Evolutionary conservation across 371 early-diverging fungal genomes (phyloP).

Genomic region (Mucor velutinosus): DNA sequence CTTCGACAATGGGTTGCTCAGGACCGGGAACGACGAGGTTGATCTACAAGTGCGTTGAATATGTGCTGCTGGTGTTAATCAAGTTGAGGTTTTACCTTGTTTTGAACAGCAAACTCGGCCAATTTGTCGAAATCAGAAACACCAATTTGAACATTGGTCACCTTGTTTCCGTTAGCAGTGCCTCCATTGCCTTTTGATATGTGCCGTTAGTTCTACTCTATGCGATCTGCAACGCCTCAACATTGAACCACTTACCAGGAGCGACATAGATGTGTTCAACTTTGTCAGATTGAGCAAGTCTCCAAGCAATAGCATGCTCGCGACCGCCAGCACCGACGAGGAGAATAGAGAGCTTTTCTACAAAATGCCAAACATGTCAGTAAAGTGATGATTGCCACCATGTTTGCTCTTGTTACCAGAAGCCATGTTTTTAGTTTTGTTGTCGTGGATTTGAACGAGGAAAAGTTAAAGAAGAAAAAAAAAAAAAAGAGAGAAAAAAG

Average conservation of each 20-base stretch:
- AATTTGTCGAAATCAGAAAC: constrained; percentile 74
- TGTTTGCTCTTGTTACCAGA: constrained; percentile 16
- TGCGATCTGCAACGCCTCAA: neutral
- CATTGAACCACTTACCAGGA: constrained; percentile 44
- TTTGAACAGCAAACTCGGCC: constrained; percentile 77
- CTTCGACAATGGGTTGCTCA: constrained; percentile 96
- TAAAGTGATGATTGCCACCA: neutral
- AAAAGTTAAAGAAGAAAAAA: constrained; percentile 9
- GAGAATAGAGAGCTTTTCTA: constrained; percentile 75
- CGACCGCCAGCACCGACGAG: constrained; percentile 95
- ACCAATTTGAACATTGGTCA: constrained; percentile 79
- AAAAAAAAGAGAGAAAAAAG: constrained; percentile 9
- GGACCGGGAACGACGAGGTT: constrained; percentile 93
- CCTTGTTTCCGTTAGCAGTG: constrained; percentile 75
- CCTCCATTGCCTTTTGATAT: constrained; percentile 85
- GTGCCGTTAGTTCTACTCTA: neutral
- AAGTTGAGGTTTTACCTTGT: constrained; percentile 56
- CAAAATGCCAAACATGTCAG: neutral
- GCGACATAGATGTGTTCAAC: constrained; percentile 89
- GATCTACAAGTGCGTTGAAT: constrained; percentile 34
- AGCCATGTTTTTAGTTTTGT: constrained; percentile 17
- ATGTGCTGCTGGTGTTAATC: no score
- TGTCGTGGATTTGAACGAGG: neutral
- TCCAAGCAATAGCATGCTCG: constrained; percentile 96
- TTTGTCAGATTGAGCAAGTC: constrained; percentile 74